Conservation (phyloP, 192 early-diverging fungal species). For the Gorgonomyces haynaldii region DNA sequence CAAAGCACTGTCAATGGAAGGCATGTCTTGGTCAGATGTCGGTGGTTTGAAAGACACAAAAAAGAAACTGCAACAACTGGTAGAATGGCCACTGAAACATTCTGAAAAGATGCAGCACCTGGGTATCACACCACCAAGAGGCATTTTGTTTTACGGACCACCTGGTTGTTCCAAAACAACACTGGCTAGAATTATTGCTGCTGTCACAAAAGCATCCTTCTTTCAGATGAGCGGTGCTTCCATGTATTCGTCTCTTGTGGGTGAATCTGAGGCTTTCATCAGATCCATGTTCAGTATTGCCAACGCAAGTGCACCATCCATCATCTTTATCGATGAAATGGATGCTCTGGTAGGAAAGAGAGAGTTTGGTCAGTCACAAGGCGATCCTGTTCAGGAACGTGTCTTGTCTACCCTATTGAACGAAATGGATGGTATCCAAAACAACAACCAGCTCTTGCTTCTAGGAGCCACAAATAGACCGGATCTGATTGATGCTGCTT, state of each 20-base stretch:
- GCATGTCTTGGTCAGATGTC: constrained; percentile 71
- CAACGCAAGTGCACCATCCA: constrained; percentile 60
- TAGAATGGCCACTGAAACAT: constrained; percentile 80
- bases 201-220: constrained; percentile 65
- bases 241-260: constrained; percentile 69
- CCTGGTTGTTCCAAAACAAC: constrained; percentile 98
- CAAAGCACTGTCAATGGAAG: constrained; percentile 45
- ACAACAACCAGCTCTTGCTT: constrained; percentile 67
- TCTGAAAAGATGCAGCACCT: constrained; percentile 54
- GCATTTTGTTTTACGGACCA: constrained; percentile 91
- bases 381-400: constrained; percentile 75
- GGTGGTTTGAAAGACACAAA: constrained; percentile 82
- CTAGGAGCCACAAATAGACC: constrained; percentile 85
- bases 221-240: constrained; percentile 67
- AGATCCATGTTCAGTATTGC: constrained; percentile 43
- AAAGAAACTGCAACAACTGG: constrained; percentile 63
- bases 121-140: constrained; percentile 70
- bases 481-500: constrained; percentile 74
- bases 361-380: constrained; percentile 19
- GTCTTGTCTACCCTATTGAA: constrained; percentile 78
- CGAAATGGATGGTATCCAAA: constrained; percentile 96
- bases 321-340: constrained; percentile 95
- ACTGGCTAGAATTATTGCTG: constrained; percentile 75
- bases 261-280: constrained; percentile 66
- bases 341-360: constrained; percentile 92